These are phyloP conservation scores for Conidiobolus incongruus DNA, from an alignment of 371 early-diverging fungal genomes.

Conservation along the genomic window DNA sequence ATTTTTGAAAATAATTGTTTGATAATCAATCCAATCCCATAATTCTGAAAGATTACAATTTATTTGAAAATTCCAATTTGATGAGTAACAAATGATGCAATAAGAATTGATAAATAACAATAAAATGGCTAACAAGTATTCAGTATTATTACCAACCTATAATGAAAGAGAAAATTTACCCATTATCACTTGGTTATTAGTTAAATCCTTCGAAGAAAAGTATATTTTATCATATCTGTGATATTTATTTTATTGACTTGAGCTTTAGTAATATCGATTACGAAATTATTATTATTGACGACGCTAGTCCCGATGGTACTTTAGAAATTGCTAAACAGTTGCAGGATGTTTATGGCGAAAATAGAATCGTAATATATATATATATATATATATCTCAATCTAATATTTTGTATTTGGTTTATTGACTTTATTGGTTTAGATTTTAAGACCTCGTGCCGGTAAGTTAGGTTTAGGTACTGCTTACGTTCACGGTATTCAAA, in stretches of 20 bases:
- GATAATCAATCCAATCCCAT: too few relatives aligned
- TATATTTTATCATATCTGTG: slow-evolving; percentile 8
- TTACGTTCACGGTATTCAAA: slow-evolving; percentile 87
- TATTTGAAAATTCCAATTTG: too few relatives aligned
- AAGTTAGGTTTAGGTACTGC: slow-evolving; percentile 95
- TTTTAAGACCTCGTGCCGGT: slow-evolving; percentile 75
- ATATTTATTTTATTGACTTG: too few relatives aligned
- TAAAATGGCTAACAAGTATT: slow-evolving; percentile 25
- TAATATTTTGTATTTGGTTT: not conserved
- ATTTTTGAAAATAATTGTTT: too few relatives aligned
- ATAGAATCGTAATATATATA: slow-evolving; percentile 58
- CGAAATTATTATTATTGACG: slow-evolving; percentile 97
- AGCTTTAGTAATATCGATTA: too few relatives aligned
- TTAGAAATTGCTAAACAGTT: slow-evolving; percentile 79
- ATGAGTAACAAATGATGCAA: too few relatives aligned
- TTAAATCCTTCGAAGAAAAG: slow-evolving; percentile 66
- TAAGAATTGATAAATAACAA: too few relatives aligned
- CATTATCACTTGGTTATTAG: slow-evolving; percentile 78
- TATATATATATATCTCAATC: not conserved
- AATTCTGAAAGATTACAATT: too few relatives aligned
- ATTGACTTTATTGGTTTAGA: slow-evolving; percentile 13
- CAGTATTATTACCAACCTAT: slow-evolving; percentile 94
- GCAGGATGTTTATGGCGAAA: slow-evolving; percentile 61
- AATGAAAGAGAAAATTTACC: slow-evolving; percentile 96
- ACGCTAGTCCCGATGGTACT: slow-evolving; percentile 97